phyloP scores from a whole-genome alignment of 805 yeast genomes.

The Kodamaea laetipori region DNA sequence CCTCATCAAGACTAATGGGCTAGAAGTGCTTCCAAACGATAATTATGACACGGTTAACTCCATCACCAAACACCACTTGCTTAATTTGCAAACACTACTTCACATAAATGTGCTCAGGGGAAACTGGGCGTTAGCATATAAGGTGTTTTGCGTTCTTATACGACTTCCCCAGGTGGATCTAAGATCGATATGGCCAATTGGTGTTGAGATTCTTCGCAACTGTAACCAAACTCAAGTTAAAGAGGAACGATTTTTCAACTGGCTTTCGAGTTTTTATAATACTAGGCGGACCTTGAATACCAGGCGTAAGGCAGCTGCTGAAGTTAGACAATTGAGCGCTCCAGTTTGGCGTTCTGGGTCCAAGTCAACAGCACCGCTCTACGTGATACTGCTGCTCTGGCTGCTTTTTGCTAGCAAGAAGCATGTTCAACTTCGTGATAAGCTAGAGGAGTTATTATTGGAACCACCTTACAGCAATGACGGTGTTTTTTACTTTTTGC shows the following conservation, averaged over 20 bases:
- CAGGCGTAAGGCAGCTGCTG: not conserved
- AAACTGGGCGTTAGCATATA: conserved; percentile 60
- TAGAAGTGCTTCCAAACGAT: conserved; percentile 19
- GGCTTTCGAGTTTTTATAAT: conserved; percentile 36
- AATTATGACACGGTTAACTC: conserved; percentile 11
- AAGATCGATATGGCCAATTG: conserved; percentile 63
- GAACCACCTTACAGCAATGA: conserved; percentile 46
- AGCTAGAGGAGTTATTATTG: conserved; percentile 38
- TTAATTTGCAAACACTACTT: conserved; percentile 45
- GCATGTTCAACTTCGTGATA: conserved; percentile 34
- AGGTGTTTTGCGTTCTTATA: conserved; percentile 51
- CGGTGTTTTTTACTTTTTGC: conserved; percentile 42
- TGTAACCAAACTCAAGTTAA: not conserved
- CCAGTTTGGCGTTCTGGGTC: conserved; percentile 46
- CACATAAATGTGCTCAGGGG: conserved; percentile 49
- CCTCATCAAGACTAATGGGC: conserved; percentile 23
- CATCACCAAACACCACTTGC: conserved; percentile 29
- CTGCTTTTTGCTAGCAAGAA: conserved; percentile 38
- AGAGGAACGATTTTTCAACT: conserved; percentile 39
- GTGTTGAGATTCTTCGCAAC: conserved; percentile 52
- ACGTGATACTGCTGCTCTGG: conserved; percentile 46
- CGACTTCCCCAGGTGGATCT: conserved; percentile 54
- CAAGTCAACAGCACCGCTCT: conserved; percentile 42
- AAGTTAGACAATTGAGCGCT: conserved; percentile 18
- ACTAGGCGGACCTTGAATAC: conserved; percentile 14